These are phyloP conservation scores for Triticum urartu DNA, from an alignment of 176 grass and related monocot species.

Conservation along the genomic window DNA sequence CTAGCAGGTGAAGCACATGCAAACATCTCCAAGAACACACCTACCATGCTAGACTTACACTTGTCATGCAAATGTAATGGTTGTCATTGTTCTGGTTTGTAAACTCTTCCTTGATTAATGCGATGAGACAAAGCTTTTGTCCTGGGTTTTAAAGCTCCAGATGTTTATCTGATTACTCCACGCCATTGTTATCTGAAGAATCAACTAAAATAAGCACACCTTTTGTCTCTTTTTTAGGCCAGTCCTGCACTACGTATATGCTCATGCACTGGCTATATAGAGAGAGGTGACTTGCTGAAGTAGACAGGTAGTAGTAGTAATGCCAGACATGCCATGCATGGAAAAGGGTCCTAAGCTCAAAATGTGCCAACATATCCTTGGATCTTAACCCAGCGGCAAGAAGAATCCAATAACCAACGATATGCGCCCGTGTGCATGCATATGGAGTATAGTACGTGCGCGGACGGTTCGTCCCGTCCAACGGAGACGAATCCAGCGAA, in stretches of 20 bases:
- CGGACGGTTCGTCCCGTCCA: slow-evolving; percentile 45
- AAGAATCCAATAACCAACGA: slow-evolving; percentile 10
- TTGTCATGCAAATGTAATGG: background rate
- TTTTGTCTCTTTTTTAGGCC: too few relatives aligned
- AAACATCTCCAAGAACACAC: too few relatives aligned
- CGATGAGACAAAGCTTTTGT: too few relatives aligned
- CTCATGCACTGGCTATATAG: too few relatives aligned
- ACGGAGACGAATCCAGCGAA: slow-evolving; percentile 40
- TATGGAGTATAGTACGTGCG: background rate
- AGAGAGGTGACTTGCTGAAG: too few relatives aligned
- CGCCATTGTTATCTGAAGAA: too few relatives aligned
- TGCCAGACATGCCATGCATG: background rate
- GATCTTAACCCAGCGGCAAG: slow-evolving; percentile 39
- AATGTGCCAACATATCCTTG: slow-evolving; percentile 27
- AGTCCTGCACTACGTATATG: too few relatives aligned
- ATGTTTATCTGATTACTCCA: background rate
- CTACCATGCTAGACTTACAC: too few relatives aligned
- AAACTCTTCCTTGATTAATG: too few relatives aligned
- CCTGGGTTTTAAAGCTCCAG: background rate
- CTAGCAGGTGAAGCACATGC: too few relatives aligned
- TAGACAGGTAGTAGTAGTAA: too few relatives aligned
- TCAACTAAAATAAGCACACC: too few relatives aligned
- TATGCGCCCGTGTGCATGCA: slow-evolving; percentile 14
- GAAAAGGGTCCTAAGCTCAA: background rate
- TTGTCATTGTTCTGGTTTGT: background rate